phyloP scores from a whole-genome alignment of 768 basidiomycete genomes.

The Cystobasidium tubakii region DNA sequence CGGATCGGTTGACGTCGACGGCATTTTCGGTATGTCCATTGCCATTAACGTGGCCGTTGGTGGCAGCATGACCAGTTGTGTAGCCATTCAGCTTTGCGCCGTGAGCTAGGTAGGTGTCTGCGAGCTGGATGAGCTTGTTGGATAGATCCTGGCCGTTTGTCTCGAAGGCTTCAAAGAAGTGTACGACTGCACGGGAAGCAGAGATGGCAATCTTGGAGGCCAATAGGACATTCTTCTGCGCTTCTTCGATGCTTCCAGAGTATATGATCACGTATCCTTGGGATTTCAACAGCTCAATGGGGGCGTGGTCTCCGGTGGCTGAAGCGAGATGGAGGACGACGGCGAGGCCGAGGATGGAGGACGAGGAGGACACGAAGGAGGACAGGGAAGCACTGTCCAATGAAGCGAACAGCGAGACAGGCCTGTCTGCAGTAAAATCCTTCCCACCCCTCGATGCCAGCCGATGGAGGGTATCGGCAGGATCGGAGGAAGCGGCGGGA shows the following conservation, averaged over 20 bases:
- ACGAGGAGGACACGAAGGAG: slow-evolving; percentile 18
- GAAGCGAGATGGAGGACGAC: slow-evolving; percentile 69
- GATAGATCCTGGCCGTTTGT: slow-evolving; percentile 35
- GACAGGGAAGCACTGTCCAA: slow-evolving; percentile 21
- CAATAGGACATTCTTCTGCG: slow-evolving; percentile 82
- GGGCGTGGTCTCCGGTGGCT: slow-evolving; percentile 60
- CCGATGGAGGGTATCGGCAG: slow-evolving; percentile 3
- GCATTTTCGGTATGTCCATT: slow-evolving; percentile 26
- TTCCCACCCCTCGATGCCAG: slow-evolving; percentile 15
- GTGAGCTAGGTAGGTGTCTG: slow-evolving; percentile 35
- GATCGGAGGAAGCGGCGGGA: slow-evolving; percentile 36
- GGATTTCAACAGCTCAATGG: slow-evolving; percentile 69
- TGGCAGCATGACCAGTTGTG: slow-evolving; percentile 37
- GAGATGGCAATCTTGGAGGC: slow-evolving; percentile 70
- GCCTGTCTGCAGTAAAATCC: not conserved
- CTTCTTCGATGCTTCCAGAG: slow-evolving; percentile 69
- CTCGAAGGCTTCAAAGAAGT: slow-evolving; percentile 60
- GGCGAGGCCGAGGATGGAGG: slow-evolving; percentile 59
- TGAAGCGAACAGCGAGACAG: slow-evolving; percentile 17
- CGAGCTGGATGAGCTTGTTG: slow-evolving; percentile 47
- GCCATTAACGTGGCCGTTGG: slow-evolving; percentile 46
- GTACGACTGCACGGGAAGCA: slow-evolving; percentile 72
- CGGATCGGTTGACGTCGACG: slow-evolving; percentile 45
- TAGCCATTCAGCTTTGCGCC: slow-evolving; percentile 45
- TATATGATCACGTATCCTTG: slow-evolving; percentile 74